These are phyloP conservation scores for Boletus eberwhitei DNA, from an alignment of 768 basidiomycete genomes.

Conservation along the genomic window DNA sequence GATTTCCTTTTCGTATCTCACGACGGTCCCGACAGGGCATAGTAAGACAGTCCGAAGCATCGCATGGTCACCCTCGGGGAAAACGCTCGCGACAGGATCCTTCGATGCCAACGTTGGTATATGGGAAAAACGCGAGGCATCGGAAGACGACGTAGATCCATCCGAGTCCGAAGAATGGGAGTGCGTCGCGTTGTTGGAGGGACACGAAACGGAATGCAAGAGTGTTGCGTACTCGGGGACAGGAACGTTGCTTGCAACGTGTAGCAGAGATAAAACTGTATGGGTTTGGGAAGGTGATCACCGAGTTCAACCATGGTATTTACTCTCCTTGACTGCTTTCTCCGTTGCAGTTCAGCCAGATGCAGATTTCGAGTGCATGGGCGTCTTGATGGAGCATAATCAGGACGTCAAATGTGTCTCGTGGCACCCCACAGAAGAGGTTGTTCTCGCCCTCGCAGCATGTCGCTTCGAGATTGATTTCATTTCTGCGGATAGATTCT, in stretches of 20 bases:
- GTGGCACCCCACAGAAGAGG: slow-evolving; percentile 97
- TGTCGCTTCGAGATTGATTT: slow-evolving; percentile 6
- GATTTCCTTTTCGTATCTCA: slow-evolving; percentile 44
- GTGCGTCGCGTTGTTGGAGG: slow-evolving; percentile 81
- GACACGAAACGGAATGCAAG: slow-evolving; percentile 97
- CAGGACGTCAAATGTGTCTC: slow-evolving; percentile 95
- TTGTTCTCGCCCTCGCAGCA: slow-evolving; percentile 30
- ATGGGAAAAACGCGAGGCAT: slow-evolving; percentile 69
- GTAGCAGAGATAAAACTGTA: slow-evolving; percentile 94
- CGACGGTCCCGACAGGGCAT: slow-evolving; percentile 81
- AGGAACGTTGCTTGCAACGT: slow-evolving; percentile 84
- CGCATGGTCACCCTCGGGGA: slow-evolving; percentile 87
- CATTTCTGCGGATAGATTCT: slow-evolving; percentile 61
- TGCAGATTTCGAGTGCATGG: slow-evolving; percentile 90
- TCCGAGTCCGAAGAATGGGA: slow-evolving; percentile 69
- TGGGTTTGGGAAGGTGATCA: slow-evolving; percentile 96
- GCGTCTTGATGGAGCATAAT: slow-evolving; percentile 92
- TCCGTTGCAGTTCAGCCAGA: slow-evolving; percentile 72
- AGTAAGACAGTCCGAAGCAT: slow-evolving; percentile 81
- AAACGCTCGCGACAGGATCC: slow-evolving; percentile 83
- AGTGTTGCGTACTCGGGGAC: slow-evolving; percentile 77
- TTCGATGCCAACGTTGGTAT: slow-evolving; percentile 92
- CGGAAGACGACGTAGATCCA: slow-evolving; percentile 35
- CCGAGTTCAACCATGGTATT: not conserved
- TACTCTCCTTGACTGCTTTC: not conserved